Evolutionary conservation across 2,329 filamentous ascomycete genomes (phyloP).

Genomic region (Curvularia verruculosa): DNA sequence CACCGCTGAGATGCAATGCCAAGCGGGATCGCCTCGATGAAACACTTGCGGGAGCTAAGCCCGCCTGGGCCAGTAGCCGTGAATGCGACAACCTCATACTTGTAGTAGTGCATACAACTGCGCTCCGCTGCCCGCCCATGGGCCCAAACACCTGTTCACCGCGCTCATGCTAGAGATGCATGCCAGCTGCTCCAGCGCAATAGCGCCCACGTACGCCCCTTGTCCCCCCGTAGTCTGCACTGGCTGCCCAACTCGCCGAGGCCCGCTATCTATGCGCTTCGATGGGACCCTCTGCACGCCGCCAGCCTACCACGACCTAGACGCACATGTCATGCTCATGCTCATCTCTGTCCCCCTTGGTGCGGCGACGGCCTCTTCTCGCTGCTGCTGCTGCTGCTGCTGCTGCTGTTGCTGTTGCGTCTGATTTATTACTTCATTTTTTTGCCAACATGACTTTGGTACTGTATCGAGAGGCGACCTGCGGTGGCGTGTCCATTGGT

Average conservation of each 20-base stretch:
- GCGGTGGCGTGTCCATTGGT: slow-evolving; percentile 1
- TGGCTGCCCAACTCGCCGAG: background rate
- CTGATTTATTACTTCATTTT: background rate
- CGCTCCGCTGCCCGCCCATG: too few relatives aligned
- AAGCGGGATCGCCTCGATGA: slow-evolving; percentile 32
- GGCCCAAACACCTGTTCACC: slow-evolving; percentile 17
- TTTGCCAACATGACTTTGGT: background rate
- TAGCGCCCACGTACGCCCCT: slow-evolving; percentile 10
- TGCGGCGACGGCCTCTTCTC: background rate
- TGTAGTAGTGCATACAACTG: too few relatives aligned
- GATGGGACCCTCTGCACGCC: background rate
- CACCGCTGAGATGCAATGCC: slow-evolving; percentile 26
- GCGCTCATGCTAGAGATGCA: slow-evolving; percentile 13
- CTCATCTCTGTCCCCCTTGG: background rate
- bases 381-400: background rate
- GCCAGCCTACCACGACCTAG: background rate
- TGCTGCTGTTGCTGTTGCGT: background rate
- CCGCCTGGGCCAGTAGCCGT: slow-evolving; percentile 21
- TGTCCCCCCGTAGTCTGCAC: slow-evolving; percentile 10
- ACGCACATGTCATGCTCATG: background rate
- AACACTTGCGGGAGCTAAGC: slow-evolving; percentile 32
- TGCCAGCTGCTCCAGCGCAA: slow-evolving; percentile 4
- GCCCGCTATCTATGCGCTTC: slow-evolving; percentile 2
- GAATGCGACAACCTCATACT: slow-evolving; percentile 1
- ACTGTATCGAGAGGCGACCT: slow-evolving; percentile 10